These are phyloP conservation scores for Pichiaceae sp. DNA, from an alignment of 1,139 yeast genomes.

Conservation along the genomic window DNA sequence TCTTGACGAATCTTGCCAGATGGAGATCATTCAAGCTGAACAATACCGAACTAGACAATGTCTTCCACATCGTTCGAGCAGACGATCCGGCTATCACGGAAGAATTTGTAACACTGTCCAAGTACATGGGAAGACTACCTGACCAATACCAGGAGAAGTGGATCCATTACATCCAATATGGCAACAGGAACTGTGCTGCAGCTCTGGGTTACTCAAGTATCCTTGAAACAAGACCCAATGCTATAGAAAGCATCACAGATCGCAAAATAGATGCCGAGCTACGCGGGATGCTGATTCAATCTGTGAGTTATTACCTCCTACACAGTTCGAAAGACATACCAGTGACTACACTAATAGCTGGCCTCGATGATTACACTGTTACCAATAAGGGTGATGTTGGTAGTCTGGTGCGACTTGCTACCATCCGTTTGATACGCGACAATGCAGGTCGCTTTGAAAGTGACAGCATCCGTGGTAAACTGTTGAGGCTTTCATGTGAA, in stretches of 20 bases:
- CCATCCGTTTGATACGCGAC: constrained; percentile 28
- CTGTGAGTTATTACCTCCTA: constrained; percentile 13
- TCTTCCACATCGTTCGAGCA: constrained; percentile 21
- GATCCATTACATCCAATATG: constrained; percentile 24
- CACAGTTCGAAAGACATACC: neutral
- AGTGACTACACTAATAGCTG: neutral
- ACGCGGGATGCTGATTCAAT: constrained; percentile 19
- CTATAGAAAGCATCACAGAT: constrained; percentile 12
- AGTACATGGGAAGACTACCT: constrained; percentile 12
- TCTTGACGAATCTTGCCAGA: constrained; percentile 10
- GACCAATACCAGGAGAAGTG: constrained; percentile 19
- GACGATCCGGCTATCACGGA: constrained; percentile 19
- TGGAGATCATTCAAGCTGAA: constrained; percentile 6
- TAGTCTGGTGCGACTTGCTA: constrained; percentile 45
- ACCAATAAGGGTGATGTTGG: constrained; percentile 79
- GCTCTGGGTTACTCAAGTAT: constrained; percentile 24
- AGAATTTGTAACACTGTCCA: constrained; percentile 24
- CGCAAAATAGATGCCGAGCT: constrained; percentile 12
- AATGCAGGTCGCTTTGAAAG: constrained; percentile 19
- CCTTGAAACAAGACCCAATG: constrained; percentile 6
- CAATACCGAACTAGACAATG: constrained; percentile 9
- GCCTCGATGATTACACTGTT: constrained; percentile 54
- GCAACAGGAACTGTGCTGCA: constrained; percentile 28
- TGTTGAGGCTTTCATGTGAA: constrained; percentile 53
- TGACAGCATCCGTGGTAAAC: constrained; percentile 16